Conservation (phyloP, 225 moss, liverwort and hornwort species). For the Rhytidiadelphus loreus region DNA sequence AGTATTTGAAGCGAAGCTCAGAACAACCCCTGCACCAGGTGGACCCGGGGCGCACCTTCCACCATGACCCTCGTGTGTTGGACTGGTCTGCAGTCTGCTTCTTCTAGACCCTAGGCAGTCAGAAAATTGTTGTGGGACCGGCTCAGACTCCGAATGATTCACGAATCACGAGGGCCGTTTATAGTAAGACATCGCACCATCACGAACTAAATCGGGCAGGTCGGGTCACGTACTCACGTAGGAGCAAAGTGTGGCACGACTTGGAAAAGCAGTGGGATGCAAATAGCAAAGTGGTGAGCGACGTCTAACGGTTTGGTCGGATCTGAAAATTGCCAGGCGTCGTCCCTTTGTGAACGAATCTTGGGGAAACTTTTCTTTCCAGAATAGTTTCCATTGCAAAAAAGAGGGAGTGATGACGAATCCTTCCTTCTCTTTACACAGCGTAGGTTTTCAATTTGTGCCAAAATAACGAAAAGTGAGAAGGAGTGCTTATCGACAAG, state of each 20-base stretch:
- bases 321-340: slow-evolving; percentile 4
- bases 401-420: not conserved
- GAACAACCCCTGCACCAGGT: not conserved
- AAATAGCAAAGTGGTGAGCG: slow-evolving; percentile 11
- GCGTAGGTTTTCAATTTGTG: not conserved
- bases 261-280: not conserved
- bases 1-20: not conserved
- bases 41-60: not conserved
- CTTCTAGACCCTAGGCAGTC: not conserved
- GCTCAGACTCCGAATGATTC: not conserved
- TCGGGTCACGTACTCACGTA: slow-evolving; percentile 19
- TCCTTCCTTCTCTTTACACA: not conserved
- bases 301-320: slow-evolving; percentile 45
- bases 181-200: not conserved
- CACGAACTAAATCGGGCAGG: slow-evolving; percentile 8
- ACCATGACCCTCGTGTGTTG: slow-evolving; percentile 11
- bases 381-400: not conserved
- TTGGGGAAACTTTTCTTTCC: not conserved
- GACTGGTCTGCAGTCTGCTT: not conserved
- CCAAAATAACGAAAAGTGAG: not conserved
- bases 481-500: not conserved
- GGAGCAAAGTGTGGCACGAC: slow-evolving; percentile 33
- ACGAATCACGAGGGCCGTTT: not conserved
- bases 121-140: not conserved
- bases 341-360: not conserved